Base-by-base conservation (phyloP, 164 flowering plant genomes). In the Chloranthus sessilifolius region DNA sequence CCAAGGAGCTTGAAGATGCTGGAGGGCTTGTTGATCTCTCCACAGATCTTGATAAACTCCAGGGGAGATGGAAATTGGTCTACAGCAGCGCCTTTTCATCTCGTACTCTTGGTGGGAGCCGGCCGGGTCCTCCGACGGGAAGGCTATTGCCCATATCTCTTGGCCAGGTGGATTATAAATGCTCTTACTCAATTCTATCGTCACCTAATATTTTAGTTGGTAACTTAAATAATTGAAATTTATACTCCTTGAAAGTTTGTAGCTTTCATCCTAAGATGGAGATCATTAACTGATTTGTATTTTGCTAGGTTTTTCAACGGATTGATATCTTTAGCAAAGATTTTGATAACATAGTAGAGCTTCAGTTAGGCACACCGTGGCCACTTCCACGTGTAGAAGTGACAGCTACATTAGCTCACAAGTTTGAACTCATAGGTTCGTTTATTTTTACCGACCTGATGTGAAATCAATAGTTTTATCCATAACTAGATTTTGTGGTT, bases 51-150 rank as follows among this genome's bases (percentile, higher is more conserved):
- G 95, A 83, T 53, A 79, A 77, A 56, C 79, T 88, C 30, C 98
- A 88, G 68, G 96, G 98, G 11, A 80, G 78, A 67, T 91, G 98
- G 98, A 91, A 77, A 64, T 50, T 91, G 55, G 53, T 88, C 41
- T 88, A 91, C 56, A 91, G 96, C 66, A 91, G 98, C 66, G 96
- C 90, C 15, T 91, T 91, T 67, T 91, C 98, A 2, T 76, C 90
- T 38, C 88, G 86, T 3, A 88, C 96, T 53, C 76, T 88, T 37
- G 98, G 98, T 50, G 98, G 98, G 28, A 85, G 96, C 62, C 95
- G 95, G 14, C 98, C 98, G 42, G 96, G 96, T 29, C 98, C 92
- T 50, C 94, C 96, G 31, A 77, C 67, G 10, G 88, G 98, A 62
- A 74, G 98, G 66, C 74, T 91, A 40, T 82, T 91, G 20, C 96